Conservation (phyloP, 1,284 basidiomycete genomes). For the Leccinum angustisporum region DNA sequence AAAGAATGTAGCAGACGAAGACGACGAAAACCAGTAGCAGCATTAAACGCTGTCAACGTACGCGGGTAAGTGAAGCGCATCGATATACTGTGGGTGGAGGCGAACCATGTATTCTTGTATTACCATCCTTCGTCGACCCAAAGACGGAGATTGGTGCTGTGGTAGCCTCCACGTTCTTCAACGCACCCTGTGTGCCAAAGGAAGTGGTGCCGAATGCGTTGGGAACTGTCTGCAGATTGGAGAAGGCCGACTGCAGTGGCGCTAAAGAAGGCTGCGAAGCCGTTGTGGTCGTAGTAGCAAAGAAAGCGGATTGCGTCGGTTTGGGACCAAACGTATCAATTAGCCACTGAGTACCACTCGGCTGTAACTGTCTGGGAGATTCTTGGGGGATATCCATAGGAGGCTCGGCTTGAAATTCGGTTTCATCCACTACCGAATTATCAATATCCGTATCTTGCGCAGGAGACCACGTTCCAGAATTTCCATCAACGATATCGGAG, state of each 20-base stretch:
- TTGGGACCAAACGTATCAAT: conserved; percentile 37
- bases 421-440: conserved; percentile 26
- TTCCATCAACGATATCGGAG: conserved; percentile 79
- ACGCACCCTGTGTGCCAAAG: conserved; percentile 17
- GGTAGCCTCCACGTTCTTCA: conserved; percentile 4
- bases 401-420: conserved; percentile 25
- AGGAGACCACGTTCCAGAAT: conserved; percentile 34
- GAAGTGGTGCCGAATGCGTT: conserved; percentile 33
- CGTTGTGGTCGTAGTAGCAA: neutral
- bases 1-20: conserved; percentile 19
- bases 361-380: conserved; percentile 21
- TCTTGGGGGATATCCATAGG: conserved; percentile 1
- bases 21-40: conserved; percentile 16
- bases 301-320: conserved; percentile 28
- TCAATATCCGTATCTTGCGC: conserved; percentile 31
- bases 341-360: conserved; percentile 42
- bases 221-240: conserved; percentile 37
- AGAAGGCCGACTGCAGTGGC: conserved; percentile 41
- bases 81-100: neutral
- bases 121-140: conserved; percentile 22
- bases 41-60: neutral
- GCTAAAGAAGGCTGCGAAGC: conserved; percentile 17
- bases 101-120: conserved; percentile 10
- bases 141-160: conserved; percentile 12
- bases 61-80: neutral